phyloP scores from a whole-genome alignment of 2,329 filamentous ascomycete species.

The Cladophialophora exuberans region DNA sequence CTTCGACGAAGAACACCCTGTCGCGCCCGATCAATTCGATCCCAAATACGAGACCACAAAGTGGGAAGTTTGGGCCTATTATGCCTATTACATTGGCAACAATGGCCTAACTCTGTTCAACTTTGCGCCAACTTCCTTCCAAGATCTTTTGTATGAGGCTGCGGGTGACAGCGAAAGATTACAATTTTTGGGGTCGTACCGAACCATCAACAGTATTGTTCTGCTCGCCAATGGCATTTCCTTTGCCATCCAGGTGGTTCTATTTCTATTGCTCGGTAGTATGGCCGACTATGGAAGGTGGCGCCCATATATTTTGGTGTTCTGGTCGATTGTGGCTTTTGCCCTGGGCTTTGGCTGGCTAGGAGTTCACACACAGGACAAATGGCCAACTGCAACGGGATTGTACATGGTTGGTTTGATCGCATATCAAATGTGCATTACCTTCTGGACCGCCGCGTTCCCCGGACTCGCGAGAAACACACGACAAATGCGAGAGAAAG shows the following conservation, averaged over 20 bases:
- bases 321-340: conserved; percentile 63
- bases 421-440: conserved; percentile 68
- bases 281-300: conserved; percentile 67
- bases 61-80: conserved; percentile 62
- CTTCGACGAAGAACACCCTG: conserved; percentile 43
- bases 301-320: conserved; percentile 65
- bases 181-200: conserved; percentile 58
- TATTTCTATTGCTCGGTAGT: conserved; percentile 51
- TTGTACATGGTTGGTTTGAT: conserved; percentile 70
- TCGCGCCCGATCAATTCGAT: conserved; percentile 60
- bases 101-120: conserved; percentile 67
- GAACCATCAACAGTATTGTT: conserved; percentile 68
- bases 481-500: conserved; percentile 52
- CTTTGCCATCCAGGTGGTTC: conserved; percentile 66
- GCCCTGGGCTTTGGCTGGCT: conserved; percentile 69
- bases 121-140: conserved; percentile 66
- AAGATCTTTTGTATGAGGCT: conserved; percentile 66
- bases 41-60: conserved; percentile 55
- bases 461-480: conserved; percentile 61
- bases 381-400: conserved; percentile 64
- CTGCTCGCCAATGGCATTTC: conserved; percentile 68
- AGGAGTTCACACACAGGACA: conserved; percentile 61
- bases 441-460: conserved; percentile 70
- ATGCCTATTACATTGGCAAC: conserved; percentile 67
- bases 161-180: conserved; percentile 58